Evolutionary conservation across 306 rosid genomes (phyloP).

Genomic region (Pterocarpus macrocarpus): DNA sequence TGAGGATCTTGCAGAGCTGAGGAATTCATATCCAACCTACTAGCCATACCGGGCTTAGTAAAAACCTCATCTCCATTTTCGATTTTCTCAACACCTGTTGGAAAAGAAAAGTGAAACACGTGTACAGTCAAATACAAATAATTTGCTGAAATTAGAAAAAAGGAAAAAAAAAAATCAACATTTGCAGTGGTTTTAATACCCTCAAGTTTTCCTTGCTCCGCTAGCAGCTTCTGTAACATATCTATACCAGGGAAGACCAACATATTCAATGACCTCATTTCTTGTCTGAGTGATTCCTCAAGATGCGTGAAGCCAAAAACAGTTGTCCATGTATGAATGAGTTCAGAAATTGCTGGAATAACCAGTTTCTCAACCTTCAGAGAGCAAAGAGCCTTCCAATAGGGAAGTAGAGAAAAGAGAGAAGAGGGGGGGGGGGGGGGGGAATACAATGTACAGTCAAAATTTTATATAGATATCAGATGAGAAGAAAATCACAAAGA

Average conservation of each 20-base stretch:
- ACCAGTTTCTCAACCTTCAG: conserved; percentile 83
- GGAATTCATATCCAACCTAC: conserved; percentile 55
- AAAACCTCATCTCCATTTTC: conserved; percentile 51
- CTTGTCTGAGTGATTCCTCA: conserved; percentile 78
- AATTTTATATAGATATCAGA: background rate
- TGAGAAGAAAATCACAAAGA: conserved; percentile 38
- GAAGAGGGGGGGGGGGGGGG: background rate
- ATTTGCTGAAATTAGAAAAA: conserved; percentile 2
- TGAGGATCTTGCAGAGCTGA: conserved; percentile 56
- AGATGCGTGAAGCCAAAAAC: conserved; percentile 83
- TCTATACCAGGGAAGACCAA: conserved; percentile 95
- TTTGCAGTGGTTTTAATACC: conserved; percentile 52
- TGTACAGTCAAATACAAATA: background rate
- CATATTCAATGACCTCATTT: conserved; percentile 85
- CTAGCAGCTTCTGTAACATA: conserved; percentile 84
- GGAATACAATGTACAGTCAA: conserved; percentile 7
- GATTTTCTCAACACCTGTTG: conserved; percentile 59
- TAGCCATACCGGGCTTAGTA: conserved; percentile 42
- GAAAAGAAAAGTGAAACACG: conserved; percentile 25
- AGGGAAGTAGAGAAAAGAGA: background rate
- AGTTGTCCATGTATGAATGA: conserved; percentile 77
- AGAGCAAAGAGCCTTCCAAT: conserved; percentile 68
- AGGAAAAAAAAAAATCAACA: conserved; percentile 12
- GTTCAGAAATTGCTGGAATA: conserved; percentile 88
- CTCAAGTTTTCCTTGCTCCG: conserved; percentile 57